Evolutionary conservation across 192 early-diverging fungal species (phyloP).

Genomic region (Polychytrium aggregatum): DNA sequence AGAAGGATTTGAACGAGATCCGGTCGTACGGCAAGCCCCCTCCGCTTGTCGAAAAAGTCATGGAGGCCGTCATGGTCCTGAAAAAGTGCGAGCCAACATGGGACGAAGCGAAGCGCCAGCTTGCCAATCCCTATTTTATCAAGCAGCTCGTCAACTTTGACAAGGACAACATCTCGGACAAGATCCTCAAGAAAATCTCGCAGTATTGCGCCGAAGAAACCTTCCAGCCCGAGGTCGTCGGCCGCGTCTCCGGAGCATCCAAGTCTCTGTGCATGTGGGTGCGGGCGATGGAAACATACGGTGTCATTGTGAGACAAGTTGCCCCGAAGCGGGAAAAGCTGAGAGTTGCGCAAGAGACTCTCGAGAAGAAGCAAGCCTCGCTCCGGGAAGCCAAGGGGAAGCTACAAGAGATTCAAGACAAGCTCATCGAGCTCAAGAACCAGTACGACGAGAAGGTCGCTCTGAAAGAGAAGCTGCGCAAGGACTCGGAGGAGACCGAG

Average conservation of each 20-base stretch:
- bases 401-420: constrained; percentile 52
- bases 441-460: constrained; percentile 48
- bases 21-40: constrained; percentile 48
- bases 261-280: constrained; percentile 57
- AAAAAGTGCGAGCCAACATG: constrained; percentile 50
- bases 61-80: constrained; percentile 52
- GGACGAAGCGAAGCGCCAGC: constrained; percentile 48
- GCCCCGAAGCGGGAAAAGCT: constrained; percentile 50
- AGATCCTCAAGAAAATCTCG: constrained; percentile 39
- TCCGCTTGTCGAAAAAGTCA: constrained; percentile 49
- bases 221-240: constrained; percentile 47
- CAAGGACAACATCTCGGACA: constrained; percentile 51
- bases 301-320: constrained; percentile 44
- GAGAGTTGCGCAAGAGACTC: constrained; percentile 37
- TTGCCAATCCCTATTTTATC: constrained; percentile 54
- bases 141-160: constrained; percentile 50
- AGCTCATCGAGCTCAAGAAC: constrained; percentile 43
- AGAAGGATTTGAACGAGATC: constrained; percentile 51
- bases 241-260: constrained; percentile 43
- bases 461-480: constrained; percentile 43
- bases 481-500: constrained; percentile 46
- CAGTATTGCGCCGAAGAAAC: constrained; percentile 47
- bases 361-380: constrained; percentile 48
- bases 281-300: constrained; percentile 48
- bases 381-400: constrained; percentile 43